Percentiles rank a stretch among this genome's conserved stretches.
These are phyloP conservation scores for Phytophthora rubi DNA, from an alignment of 352 stramenopile species.

Conservation along the genomic window DNA sequence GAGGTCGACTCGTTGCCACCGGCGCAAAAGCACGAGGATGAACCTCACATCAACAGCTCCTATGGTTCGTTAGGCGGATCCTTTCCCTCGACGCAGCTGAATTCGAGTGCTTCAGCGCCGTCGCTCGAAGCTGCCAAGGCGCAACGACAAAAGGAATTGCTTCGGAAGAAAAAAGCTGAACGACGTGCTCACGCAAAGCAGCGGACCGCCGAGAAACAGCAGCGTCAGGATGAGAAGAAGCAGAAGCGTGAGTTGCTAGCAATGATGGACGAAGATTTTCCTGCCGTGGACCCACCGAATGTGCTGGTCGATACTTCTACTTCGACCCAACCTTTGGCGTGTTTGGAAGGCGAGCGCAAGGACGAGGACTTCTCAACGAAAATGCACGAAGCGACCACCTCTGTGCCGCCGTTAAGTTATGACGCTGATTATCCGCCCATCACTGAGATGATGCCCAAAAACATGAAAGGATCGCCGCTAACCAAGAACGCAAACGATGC, in stretches of 20 bases:
- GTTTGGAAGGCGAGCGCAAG: background rate
- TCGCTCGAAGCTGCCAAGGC: conserved; percentile 33
- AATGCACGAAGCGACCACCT: background rate
- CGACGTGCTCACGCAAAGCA: conserved; percentile 54
- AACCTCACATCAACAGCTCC: conserved; percentile 17
- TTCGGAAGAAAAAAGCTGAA: conserved; percentile 60
- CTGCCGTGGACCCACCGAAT: conserved; percentile 1
- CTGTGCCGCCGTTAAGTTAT: background rate
- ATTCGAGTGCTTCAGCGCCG: conserved; percentile 8
- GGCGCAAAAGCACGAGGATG: conserved; percentile 20
- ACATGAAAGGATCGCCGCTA: conserved; percentile 6
- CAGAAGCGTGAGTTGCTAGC: conserved; percentile 16
- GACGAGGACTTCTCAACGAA: background rate
- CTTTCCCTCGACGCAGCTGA: conserved; percentile 3
- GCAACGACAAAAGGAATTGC: conserved; percentile 50
- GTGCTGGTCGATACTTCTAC: background rate
- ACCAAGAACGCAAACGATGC: conserved; percentile 30
- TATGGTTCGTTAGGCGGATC: conserved; percentile 5
- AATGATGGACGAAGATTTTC: conserved; percentile 24
- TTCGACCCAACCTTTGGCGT: conserved; percentile 9
- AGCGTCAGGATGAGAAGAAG: conserved; percentile 28
- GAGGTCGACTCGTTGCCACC: conserved; percentile 11
- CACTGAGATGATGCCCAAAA: conserved; percentile 25
- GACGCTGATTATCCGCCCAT: background rate
- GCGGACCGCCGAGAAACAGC: conserved; percentile 33